Evolutionary conservation across 306 rosid species (phyloP), one percentile per base, ranked within the genome.

Genomic region (Fragaria vesca): DNA sequence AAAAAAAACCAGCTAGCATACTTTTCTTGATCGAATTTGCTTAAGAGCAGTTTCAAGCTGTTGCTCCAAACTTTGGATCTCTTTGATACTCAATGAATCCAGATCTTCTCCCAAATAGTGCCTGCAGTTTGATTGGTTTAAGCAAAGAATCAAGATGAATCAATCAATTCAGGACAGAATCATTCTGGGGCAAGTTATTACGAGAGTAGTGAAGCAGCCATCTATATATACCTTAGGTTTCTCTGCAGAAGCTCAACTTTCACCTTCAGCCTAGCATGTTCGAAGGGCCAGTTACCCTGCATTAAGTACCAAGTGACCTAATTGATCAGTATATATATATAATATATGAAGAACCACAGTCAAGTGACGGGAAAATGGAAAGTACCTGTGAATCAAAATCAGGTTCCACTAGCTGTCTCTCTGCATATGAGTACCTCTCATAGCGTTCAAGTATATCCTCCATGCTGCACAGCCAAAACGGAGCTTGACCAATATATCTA

Each of bases 401-500:
- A 77, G 87, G 77, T 74, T 62, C 84, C 0, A 17, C 74, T 18
- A 83, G 84, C 68, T 85, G 93, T 58, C 79, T 89, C 62, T 89
- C 97, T 30, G 91, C 84, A 21, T 79, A 90, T 7, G 89, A 85
- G 82, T 90, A 91, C 81, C 96, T 85, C 76, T 91, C 98, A 48
- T 91, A 90, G 75, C 97, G 96, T 67, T 93, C 98, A 42, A 93
- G 93, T 66, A 90, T 91, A 82, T 84, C 87, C 87, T 91, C 98
- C 98, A 93, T 93, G 88, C 94, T 91, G 87, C 48, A 36, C 3
- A 66, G 7, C 8, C 48, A 66, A 18, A 0, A 8, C 3, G 45
- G 15, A 66, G 63, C 47, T 13, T 4, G 30, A 32, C 16, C 46
- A 42, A 63, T 42, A 6, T 1, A 73, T 28, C n/a, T 63, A 15